Evolutionary conservation across 495 filamentous ascomycete genomes (phyloP).

Genomic region (Hypoxylon subgilvum): DNA sequence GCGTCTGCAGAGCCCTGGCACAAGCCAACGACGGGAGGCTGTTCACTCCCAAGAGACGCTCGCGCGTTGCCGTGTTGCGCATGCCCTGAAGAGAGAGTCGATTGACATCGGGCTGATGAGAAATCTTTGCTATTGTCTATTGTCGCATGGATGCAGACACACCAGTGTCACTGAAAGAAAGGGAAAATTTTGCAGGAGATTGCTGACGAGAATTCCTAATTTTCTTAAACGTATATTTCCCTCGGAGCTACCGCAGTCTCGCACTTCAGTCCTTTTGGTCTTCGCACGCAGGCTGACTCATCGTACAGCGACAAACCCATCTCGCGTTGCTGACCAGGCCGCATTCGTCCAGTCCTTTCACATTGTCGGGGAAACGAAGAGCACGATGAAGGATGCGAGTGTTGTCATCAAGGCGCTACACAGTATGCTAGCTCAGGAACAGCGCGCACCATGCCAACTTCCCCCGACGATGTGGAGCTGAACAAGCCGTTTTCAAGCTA

Average conservation of each 20-base stretch:
- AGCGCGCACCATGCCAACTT: slow-evolving; percentile 43
- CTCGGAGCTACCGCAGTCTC: slow-evolving; percentile 11
- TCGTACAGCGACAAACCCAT: slow-evolving; percentile 18
- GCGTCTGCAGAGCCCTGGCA: slow-evolving; percentile 55
- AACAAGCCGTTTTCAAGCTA: slow-evolving; percentile 48
- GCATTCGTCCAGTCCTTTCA: slow-evolving; percentile 33
- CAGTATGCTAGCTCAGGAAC: slow-evolving; percentile 39
- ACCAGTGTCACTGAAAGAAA: slow-evolving; percentile 31
- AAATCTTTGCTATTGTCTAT: slow-evolving; percentile 47
- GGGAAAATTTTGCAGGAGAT: slow-evolving; percentile 37
- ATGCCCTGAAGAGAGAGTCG: slow-evolving; percentile 47
- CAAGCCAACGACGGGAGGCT: slow-evolving; percentile 67
- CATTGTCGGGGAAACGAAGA: slow-evolving; percentile 19
- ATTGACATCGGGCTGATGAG: slow-evolving; percentile 56
- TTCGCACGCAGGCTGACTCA: slow-evolving; percentile 30
- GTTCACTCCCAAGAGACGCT: slow-evolving; percentile 62
- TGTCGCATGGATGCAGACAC: slow-evolving; percentile 35
- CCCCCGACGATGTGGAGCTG: slow-evolving; percentile 47
- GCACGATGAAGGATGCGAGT: slow-evolving; percentile 7
- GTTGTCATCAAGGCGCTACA: slow-evolving; percentile 40
- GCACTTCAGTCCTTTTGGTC: slow-evolving; percentile 39
- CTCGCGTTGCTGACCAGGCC: slow-evolving; percentile 33
- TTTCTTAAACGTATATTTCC: slow-evolving; percentile 44
- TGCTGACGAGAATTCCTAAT: slow-evolving; percentile 44
- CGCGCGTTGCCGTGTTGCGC: slow-evolving; percentile 43